Conservation (phyloP, 2,329 filamentous ascomycete species). For the Pseudopyrenochaeta lycopersici region DNA sequence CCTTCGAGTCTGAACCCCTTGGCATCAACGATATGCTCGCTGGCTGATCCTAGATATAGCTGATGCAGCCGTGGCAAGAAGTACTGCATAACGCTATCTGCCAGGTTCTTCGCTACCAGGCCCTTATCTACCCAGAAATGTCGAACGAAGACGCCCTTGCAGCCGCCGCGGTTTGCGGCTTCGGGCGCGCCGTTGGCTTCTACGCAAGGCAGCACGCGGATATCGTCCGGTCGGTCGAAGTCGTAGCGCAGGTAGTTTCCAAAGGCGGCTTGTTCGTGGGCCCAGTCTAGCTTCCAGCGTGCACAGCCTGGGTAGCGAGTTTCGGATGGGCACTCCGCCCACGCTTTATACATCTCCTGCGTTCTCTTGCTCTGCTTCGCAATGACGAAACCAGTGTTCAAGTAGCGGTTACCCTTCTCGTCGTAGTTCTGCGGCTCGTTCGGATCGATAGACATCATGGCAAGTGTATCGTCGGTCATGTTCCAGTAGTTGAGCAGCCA, state of each 20-base stretch:
- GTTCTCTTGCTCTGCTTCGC: constrained; percentile 51
- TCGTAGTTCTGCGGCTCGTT: constrained; percentile 55
- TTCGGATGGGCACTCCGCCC: constrained; percentile 50
- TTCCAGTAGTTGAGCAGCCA: constrained; percentile 63
- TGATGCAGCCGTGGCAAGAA: constrained; percentile 46
- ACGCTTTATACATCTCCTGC: constrained; percentile 49
- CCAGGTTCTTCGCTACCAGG: constrained; percentile 40
- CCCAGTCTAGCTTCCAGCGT: constrained; percentile 47
- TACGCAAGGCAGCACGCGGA: constrained; percentile 48
- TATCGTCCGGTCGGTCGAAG: constrained; percentile 47
- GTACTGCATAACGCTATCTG: constrained; percentile 49
- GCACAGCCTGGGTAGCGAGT: constrained; percentile 46
- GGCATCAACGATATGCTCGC: constrained; percentile 44
- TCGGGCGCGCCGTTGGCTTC: constrained; percentile 51
- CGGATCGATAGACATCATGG: constrained; percentile 59
- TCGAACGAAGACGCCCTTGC: constrained; percentile 50
- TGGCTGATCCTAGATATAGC: constrained; percentile 37
- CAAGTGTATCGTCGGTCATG: constrained; percentile 54
- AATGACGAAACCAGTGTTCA: constrained; percentile 58
- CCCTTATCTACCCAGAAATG: constrained; percentile 51
- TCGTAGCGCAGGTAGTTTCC: constrained; percentile 51
- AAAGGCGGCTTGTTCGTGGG: constrained; percentile 51
- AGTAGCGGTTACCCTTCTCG: constrained; percentile 48
- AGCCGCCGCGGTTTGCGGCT: constrained; percentile 43
- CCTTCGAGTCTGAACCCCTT: constrained; percentile 46